These are phyloP conservation scores for Domatiomyces catenatus DNA, from an alignment of 2,329 filamentous ascomycete genomes.

Conservation along the genomic window DNA sequence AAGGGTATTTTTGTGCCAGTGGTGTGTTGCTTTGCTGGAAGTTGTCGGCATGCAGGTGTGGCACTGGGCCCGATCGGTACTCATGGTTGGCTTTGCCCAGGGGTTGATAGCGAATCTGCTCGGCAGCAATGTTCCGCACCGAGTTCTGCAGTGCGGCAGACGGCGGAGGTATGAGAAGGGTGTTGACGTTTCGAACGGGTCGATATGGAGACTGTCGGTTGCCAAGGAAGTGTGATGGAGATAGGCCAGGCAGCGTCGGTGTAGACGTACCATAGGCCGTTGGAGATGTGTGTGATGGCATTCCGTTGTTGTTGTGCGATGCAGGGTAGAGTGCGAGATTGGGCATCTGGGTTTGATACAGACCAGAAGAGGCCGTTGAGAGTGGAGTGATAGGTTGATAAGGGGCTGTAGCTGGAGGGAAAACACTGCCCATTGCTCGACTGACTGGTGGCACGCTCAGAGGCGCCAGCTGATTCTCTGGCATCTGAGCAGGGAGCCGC, in stretches of 20 bases:
- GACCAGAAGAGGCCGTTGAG: conserved; percentile 20
- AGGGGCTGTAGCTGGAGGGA: conserved; percentile 39
- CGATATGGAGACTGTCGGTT: conserved; percentile 86
- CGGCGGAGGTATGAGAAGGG: conserved; percentile 75
- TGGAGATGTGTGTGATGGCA: conserved; percentile 49
- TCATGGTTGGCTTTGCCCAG: conserved; percentile 54
- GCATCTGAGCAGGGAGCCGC: conserved; percentile 6
- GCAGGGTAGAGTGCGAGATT: conserved; percentile 6
- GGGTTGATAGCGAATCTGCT: conserved; percentile 72
- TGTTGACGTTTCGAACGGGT: conserved; percentile 76
- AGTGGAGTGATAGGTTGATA: conserved; percentile 30
- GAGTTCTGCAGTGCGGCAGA: conserved; percentile 64
- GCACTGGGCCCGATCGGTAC: conserved; percentile 52
- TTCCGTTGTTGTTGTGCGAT: conserved; percentile 15
- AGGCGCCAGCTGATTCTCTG: conserved; percentile 17
- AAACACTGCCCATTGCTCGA: conserved; percentile 65
- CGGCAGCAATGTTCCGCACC: conserved; percentile 46
- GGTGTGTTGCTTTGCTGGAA: conserved; percentile 23
- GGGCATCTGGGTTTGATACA: conserved; percentile 20
- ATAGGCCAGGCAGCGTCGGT: conserved; percentile 52
- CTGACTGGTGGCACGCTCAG: conserved; percentile 23
- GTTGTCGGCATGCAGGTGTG: conserved; percentile 33
- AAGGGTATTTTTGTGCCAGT: conserved; percentile 9
- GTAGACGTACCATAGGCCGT: conserved; percentile 46
- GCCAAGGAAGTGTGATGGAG: conserved; percentile 73